Percentiles rank a stretch among this genome's conserved stretches.
Evolutionary conservation across 805 yeast species (phyloP).

Genomic region (Myxozyma sirexii): DNA sequence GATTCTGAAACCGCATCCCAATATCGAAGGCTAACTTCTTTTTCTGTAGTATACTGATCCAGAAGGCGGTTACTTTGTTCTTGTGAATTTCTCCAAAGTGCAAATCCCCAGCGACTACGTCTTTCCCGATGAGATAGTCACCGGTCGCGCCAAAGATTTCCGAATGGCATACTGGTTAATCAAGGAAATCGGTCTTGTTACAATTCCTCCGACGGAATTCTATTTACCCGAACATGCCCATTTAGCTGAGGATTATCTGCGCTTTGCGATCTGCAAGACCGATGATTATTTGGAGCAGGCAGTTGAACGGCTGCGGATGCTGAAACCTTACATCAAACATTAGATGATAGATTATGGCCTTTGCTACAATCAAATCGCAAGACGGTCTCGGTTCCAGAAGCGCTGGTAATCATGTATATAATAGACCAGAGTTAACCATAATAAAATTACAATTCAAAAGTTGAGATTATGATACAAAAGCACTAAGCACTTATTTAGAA

Average conservation of each 20-base stretch:
- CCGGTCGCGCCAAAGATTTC: conserved; percentile 76
- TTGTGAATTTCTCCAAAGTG: conserved; percentile 84
- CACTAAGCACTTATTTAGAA: not conserved
- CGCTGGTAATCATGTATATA: too few species aligned
- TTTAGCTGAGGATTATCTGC: conserved; percentile 78
- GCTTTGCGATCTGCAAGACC: conserved; percentile 97
- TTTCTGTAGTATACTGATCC: conserved; percentile 65
- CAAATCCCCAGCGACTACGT: conserved; percentile 72
- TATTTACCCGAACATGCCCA: conserved; percentile 69
- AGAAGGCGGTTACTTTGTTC: conserved; percentile 90
- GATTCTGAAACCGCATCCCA: too few species aligned
- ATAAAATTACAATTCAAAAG: not conserved
- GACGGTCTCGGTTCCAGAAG: too few species aligned
- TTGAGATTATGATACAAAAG: not conserved
- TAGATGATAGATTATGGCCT: too few species aligned
- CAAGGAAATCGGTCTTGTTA: conserved; percentile 88
- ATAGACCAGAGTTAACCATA: too few species aligned
- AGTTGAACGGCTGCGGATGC: conserved; percentile 67
- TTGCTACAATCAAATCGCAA: too few species aligned
- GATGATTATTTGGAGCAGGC: conserved; percentile 80
- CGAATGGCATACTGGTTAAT: conserved; percentile 90
- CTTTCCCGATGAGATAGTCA: conserved; percentile 69
- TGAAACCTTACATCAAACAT: conserved; percentile 60
- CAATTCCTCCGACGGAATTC: conserved; percentile 98
- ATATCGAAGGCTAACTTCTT: not conserved